phyloP scores from a whole-genome alignment of 495 filamentous ascomycete genomes.

The Talaromyces liani region DNA sequence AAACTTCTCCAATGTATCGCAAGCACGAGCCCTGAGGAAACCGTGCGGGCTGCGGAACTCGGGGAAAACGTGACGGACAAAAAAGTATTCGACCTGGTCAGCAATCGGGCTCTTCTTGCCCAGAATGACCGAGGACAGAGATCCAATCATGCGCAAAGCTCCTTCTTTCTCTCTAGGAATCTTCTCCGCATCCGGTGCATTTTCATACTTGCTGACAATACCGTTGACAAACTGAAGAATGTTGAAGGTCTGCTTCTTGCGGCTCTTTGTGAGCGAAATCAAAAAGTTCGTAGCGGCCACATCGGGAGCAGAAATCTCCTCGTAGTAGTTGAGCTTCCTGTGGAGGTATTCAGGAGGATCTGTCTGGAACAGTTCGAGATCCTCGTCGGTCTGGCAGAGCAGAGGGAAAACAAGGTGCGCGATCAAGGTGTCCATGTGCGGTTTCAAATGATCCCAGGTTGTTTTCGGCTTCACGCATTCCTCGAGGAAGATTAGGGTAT shows the following conservation, averaged over 20 bases:
- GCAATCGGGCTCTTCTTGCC: slow-evolving; percentile 98
- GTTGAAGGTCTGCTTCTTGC: slow-evolving; percentile 91
- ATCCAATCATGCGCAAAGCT: slow-evolving; percentile 94
- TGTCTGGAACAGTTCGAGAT: slow-evolving; percentile 86
- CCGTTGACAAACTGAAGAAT: slow-evolving; percentile 90
- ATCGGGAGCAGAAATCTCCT: slow-evolving; percentile 92
- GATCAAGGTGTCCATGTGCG: slow-evolving; percentile 84
- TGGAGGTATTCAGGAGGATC: slow-evolving; percentile 96
- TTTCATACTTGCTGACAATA: slow-evolving; percentile 84
- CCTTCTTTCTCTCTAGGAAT: slow-evolving; percentile 93
- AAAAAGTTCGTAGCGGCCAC: slow-evolving; percentile 96
- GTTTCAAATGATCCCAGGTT: slow-evolving; percentile 91
- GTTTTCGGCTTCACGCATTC: slow-evolving; percentile 96
- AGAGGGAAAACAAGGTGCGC: slow-evolving; percentile 93
- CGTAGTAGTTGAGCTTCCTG: slow-evolving; percentile 94
- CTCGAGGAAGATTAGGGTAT: slow-evolving; percentile 88
- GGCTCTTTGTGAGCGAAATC: slow-evolving; percentile 85
- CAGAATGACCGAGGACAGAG: slow-evolving; percentile 83
- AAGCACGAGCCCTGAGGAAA: slow-evolving; percentile 89
- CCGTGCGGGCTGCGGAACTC: slow-evolving; percentile 92
- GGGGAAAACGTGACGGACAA: slow-evolving; percentile 95
- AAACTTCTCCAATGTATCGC: slow-evolving; percentile 96
- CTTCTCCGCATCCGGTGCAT: slow-evolving; percentile 76
- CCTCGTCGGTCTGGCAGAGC: slow-evolving; percentile 85
- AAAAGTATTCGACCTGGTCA: slow-evolving; percentile 97